phyloP scores from a whole-genome alignment of 176 grass and related monocot species.

The Avena insularis region DNA sequence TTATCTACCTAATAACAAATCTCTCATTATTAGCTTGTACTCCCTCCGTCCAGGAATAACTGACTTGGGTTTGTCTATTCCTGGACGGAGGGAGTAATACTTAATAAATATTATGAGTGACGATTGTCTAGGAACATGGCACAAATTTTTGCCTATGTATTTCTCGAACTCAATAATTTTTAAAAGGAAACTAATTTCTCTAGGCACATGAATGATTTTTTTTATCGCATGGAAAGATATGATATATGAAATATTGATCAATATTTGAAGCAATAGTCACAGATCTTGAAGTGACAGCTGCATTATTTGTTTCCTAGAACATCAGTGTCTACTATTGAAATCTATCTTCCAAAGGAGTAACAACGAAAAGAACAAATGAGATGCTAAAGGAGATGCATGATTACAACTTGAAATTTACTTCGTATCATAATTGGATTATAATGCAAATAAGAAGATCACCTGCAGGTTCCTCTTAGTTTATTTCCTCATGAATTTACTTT shows the following conservation, averaged over 20 bases:
- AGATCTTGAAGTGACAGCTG: neutral
- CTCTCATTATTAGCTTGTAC: neutral
- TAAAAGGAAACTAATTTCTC: neutral
- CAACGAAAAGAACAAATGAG: neutral
- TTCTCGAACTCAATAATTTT: neutral
- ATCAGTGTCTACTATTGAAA: neutral
- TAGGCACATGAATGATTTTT: neutral
- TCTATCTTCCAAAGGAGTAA: neutral
- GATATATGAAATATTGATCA: neutral
- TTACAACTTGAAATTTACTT: constrained; percentile 6
- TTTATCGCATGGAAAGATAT: neutral
- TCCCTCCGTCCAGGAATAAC: too few relatives aligned
- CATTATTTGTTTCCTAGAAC: constrained; percentile 17
- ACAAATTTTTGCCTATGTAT: neutral
- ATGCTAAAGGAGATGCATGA: neutral
- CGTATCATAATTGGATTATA: neutral
- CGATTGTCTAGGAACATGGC: neutral
- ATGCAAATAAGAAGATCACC: neutral
- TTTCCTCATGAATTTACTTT: constrained; percentile 26
- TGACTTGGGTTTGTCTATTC: too few relatives aligned
- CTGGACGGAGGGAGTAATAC: too few relatives aligned
- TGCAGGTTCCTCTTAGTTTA: constrained; percentile 26
- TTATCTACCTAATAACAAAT: neutral
- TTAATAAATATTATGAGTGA: constrained; percentile 4
- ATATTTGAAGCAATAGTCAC: neutral